phyloP scores from a whole-genome alignment of 106 monocot species.

The Narthecium ossifragum region DNA sequence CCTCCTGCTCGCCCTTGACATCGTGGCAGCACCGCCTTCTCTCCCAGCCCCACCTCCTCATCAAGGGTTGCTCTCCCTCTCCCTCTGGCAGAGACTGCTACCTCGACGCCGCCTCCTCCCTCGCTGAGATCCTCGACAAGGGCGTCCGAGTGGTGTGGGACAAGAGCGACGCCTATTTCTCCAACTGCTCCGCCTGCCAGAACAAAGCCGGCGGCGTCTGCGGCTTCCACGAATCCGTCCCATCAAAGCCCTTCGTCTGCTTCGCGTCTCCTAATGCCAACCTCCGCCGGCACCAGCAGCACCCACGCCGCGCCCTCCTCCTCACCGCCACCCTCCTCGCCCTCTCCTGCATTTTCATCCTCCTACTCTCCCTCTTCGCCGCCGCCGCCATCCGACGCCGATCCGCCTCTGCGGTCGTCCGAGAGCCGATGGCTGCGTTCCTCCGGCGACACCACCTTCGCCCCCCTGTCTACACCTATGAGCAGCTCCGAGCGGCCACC shows the following conservation, averaged over 20 bases:
- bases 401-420: not conserved
- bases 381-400: slow-evolving; percentile 12
- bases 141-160: slow-evolving; percentile 38
- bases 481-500: slow-evolving; percentile 54
- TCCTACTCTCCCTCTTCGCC: slow-evolving; percentile 16
- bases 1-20: not conserved
- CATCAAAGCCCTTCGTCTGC: slow-evolving; percentile 46
- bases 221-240: slow-evolving; percentile 44
- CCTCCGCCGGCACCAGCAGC: slow-evolving; percentile 1
- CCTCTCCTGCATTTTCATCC: slow-evolving; percentile 17
- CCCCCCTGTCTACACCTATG: slow-evolving; percentile 59
- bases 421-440: slow-evolving; percentile 22
- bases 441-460: slow-evolving; percentile 35
- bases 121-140: slow-evolving; percentile 16
- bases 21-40: slow-evolving; percentile 13
- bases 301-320: slow-evolving; percentile 29
- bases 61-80: slow-evolving; percentile 16
- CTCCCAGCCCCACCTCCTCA: slow-evolving; percentile 17
- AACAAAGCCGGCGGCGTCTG: slow-evolving; percentile 18
- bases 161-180: slow-evolving; percentile 31
- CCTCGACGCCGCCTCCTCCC: slow-evolving; percentile 17
- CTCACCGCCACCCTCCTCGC: slow-evolving; percentile 5
- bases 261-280: not conserved
- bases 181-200: slow-evolving; percentile 27
- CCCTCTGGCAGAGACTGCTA: slow-evolving; percentile 5